Conservation (phyloP, 2,329 filamentous ascomycete genomes). For the Pleurostoma richardsiae region DNA sequence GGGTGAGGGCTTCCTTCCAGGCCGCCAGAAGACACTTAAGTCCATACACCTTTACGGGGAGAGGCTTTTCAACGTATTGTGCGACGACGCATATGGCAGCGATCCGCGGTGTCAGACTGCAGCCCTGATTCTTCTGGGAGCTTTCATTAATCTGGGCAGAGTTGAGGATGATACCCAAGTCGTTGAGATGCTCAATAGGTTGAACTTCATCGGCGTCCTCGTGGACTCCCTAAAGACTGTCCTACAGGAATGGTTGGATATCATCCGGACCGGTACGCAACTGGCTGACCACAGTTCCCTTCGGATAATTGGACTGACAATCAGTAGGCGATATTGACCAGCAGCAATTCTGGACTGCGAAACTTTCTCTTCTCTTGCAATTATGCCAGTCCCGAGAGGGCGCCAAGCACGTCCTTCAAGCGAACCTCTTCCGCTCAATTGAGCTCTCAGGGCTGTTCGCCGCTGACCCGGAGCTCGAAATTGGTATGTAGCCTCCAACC, state of each 20-base stretch:
- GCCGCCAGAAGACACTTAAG: constrained; percentile 62
- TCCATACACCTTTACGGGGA: constrained; percentile 66
- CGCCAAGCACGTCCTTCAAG: constrained; percentile 80
- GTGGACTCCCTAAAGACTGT: constrained; percentile 82
- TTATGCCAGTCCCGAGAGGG: constrained; percentile 81
- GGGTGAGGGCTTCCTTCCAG: constrained; percentile 39
- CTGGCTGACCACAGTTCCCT: not conserved
- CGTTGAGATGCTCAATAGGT: constrained; percentile 71
- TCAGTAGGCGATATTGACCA: constrained; percentile 33
- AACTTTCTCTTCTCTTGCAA: constrained; percentile 76
- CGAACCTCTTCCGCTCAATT: constrained; percentile 78
- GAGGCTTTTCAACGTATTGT: constrained; percentile 77
- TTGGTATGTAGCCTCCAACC: constrained; percentile 37
- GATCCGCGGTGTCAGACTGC: constrained; percentile 78
- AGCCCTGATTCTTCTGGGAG: constrained; percentile 77
- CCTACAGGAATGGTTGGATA: constrained; percentile 63
- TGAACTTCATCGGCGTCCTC: constrained; percentile 88
- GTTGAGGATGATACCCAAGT: constrained; percentile 69
- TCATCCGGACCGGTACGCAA: constrained; percentile 48
- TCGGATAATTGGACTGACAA: not conserved
- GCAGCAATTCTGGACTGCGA: constrained; percentile 58
- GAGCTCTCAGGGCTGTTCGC: constrained; percentile 80
- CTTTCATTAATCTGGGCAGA: constrained; percentile 68
- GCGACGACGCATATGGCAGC: constrained; percentile 87
- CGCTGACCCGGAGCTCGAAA: constrained; percentile 87